These are phyloP conservation scores for Candida dubliniensis DNA, from an alignment of 1,139 yeast genomes.

Conservation along the genomic window DNA sequence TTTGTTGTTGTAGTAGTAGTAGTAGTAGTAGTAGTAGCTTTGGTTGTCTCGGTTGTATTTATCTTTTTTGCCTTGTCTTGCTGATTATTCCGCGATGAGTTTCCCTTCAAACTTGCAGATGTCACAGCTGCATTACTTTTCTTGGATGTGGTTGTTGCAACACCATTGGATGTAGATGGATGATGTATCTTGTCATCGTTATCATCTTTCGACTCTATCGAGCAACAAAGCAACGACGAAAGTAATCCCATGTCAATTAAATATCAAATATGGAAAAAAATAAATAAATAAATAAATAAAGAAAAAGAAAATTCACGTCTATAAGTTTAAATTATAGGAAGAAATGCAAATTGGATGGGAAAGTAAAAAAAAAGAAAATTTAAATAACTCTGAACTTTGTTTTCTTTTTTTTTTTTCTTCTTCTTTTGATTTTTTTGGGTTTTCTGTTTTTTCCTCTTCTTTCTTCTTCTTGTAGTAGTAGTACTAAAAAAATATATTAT, in stretches of 20 bases:
- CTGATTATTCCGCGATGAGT: neutral
- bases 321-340: slow-evolving; percentile 1
- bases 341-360: neutral
- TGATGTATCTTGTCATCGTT: slow-evolving; percentile 27
- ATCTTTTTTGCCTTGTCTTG: slow-evolving; percentile 1
- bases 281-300: neutral
- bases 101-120: slow-evolving; percentile 1
- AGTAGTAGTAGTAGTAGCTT: slow-evolving; percentile 1
- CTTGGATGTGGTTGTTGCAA: slow-evolving; percentile 2
- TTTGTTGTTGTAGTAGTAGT: no score
- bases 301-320: neutral
- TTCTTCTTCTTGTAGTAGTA: neutral
- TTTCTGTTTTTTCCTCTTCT: neutral
- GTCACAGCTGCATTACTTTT: slow-evolving; percentile 3
- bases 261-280: neutral
- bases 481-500: no score
- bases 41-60: slow-evolving; percentile 3
- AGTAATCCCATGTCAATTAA: slow-evolving; percentile 24
- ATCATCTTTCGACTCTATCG: slow-evolving; percentile 39
- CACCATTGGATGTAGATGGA: slow-evolving; percentile 2
- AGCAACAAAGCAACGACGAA: slow-evolving; percentile 43
- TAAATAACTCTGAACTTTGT: neutral
- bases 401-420: neutral
- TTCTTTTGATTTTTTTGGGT: neutral
- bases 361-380: neutral